Evolutionary conservation across 495 filamentous ascomycete genomes (phyloP), one percentile per base, ranked within the genome.

Genomic region (Penicillium goetzii): DNA sequence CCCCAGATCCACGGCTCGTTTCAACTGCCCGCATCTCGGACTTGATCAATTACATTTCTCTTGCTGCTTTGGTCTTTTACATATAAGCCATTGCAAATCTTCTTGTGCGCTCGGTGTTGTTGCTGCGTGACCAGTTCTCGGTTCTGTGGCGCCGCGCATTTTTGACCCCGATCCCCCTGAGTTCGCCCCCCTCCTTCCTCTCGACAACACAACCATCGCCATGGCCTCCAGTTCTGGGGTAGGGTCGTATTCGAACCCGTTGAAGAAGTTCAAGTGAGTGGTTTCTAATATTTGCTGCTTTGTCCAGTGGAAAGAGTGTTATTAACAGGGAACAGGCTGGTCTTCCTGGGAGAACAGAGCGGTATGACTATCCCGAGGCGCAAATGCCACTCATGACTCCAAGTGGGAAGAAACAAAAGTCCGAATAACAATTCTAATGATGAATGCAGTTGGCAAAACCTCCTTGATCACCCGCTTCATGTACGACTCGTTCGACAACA

Each of bases 401-500:
- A 10, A 59, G 23, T 4, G 45, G 21, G 19, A 36, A 12, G 15
- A 4, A 40, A 38, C 12, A 21, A 34, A 32, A 43, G 30, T 34
- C 26, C 9, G 19, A 47, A 60, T 25, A 15, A 21, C 19, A 49
- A 41, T 47, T 56, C 62, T 74, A 55, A 72, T 63, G 32, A 62
- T 21, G 19, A n/a, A 32, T 58, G 19, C 66, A 97, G 95, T 99
- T 61, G 95, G 95, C 66, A 99, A 99, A 82, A 99, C 95, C 40
- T 98, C 96, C 49, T 81, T 99, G 72, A 99, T 99, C 75, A 99
- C 95, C 58, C 89, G 95, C 60, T 99, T 99, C 82, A 99, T 99
- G 95, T 99, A 99, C 84, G 95, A 99, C 80, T 97, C 95, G 36
- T 99, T 99, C 85, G 96, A 99, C 83, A 97, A 96, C 81, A 98